Base-by-base conservation (phyloP, 108 stramenopile genomes). In the Asterionellopsis glacialis region DNA sequence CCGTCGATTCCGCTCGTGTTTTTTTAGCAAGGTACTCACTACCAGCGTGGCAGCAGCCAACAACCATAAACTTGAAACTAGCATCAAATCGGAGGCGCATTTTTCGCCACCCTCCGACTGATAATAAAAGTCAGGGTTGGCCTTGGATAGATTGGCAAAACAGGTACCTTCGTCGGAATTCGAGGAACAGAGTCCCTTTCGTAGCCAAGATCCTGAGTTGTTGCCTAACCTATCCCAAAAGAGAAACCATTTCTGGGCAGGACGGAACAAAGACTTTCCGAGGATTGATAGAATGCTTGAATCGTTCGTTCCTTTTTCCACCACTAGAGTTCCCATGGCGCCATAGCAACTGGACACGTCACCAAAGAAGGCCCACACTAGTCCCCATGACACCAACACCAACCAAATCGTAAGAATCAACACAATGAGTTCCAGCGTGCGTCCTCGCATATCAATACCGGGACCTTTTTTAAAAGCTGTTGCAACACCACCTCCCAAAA, bases 381-480 rank as follows among this genome's bases (percentile, higher is more conserved):
- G 58, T n/a, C 86, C 86, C 76, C 84, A 86, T 1, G 76, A 63
- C 16, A 90, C 65, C 23, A 60, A n/a, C 0, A 77, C 73, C 59
- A 88, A 63, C 71, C 72, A 79, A n/a, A 72, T n/a, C 9, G 92
- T 90, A 15, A 72, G 47, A 40, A 87, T 26, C 11, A 93, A 63
- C 15, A 90, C 85, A 13, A 68, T 52, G 14, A 78, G 18, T 72
- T 93, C 92, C 33, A 88, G 76, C 14, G 72, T 66, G 23, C 92
- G 76, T 1, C 92, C 92, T 10, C 92, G 82, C 11, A 88, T 70
- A 60, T 93, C 92, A 60, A 87, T 48, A 14, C 87, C 92, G 38
- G 55, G 52, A 42, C 39, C 59, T 28, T 75, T 79, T 65, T 93
- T 93, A 18, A 87, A 42, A 9, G 57, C 41, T 15, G 82, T 73